Base-by-base conservation (phyloP, 768 basidiomycete species). In the Coprinopsis marcescibilis region DNA sequence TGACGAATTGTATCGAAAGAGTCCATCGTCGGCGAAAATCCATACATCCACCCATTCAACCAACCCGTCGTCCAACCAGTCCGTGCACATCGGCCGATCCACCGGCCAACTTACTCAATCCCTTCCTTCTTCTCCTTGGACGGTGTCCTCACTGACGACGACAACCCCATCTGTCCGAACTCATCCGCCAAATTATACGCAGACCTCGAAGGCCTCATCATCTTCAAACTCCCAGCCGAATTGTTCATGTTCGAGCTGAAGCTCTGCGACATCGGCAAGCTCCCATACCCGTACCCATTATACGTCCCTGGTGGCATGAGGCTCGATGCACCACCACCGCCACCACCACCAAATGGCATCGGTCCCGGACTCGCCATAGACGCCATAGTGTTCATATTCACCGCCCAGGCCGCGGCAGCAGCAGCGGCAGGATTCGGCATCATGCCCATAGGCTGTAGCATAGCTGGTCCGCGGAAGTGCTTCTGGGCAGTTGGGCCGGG, bases 121-220 rank as follows among this genome's bases (percentile, higher is more conserved):
- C n/a, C n/a, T n/a, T n/a, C n/a, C n/a, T n/a, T n/a, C n/a, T n/a
- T n/a, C n/a, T 21, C 30, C 52, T 44, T 35, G 45, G 45, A 45
- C n/a, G n/a, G n/a, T n/a, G n/a, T n/a, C n/a, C n/a, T n/a, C n/a
- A n/a, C n/a, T n/a, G n/a, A n/a, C n/a, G n/a, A n/a, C n/a, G n/a
- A n/a, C 27, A 67, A 35, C 40, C 58, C 60, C 69, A 67, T 64
- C 51, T 64, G 60, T 2, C 69, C 71, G 59, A 73, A 66, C 55
- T 76, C 72, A 5, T 58, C 58, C 13, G 67, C 63, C 1, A 69
- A 52, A 48, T 70, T 67, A 55, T 68, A 70, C 3, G 11, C 25
- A 17, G 39, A 21, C 19, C 39, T 5, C 5, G 5, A 8, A 5
- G 19, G 17, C 15, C 10, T 5, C 39, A 10, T 20, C 39, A 8